Evolutionary conservation across 1,139 yeast species (phyloP).

Genomic region (Pichia sp.): DNA sequence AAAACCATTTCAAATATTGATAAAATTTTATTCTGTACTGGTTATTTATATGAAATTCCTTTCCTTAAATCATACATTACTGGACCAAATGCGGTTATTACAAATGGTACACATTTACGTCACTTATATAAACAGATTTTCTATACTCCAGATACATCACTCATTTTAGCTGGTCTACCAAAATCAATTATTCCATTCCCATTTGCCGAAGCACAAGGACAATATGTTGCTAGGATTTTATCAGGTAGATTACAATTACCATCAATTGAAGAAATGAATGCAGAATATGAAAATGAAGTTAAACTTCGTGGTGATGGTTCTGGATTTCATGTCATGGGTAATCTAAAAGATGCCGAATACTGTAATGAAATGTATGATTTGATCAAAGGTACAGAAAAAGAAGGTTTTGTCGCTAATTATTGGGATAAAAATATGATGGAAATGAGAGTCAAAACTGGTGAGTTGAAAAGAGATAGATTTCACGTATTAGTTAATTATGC

Average conservation of each 20-base stretch:
- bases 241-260: slow-evolving; percentile 39
- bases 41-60: slow-evolving; percentile 40
- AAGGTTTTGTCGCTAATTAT: slow-evolving; percentile 27
- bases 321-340: slow-evolving; percentile 26
- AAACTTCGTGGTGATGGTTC: slow-evolving; percentile 25
- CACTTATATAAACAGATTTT: slow-evolving; percentile 40
- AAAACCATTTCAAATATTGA: slow-evolving; percentile 32
- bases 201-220: slow-evolving; percentile 41
- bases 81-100: slow-evolving; percentile 27
- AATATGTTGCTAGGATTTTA: slow-evolving; percentile 37
- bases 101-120: slow-evolving; percentile 33
- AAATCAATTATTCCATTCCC: slow-evolving; percentile 44
- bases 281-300: slow-evolving; percentile 20
- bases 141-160: slow-evolving; percentile 40
- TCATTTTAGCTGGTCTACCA: slow-evolving; percentile 36
- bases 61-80: slow-evolving; percentile 33
- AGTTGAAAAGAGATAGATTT: slow-evolving; percentile 24
- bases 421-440: slow-evolving; percentile 25
- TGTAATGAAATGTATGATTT: slow-evolving; percentile 25
- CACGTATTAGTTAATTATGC: slow-evolving; percentile 25
- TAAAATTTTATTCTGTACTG: slow-evolving; percentile 41
- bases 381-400: slow-evolving; percentile 22
- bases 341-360: slow-evolving; percentile 28
- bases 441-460: slow-evolving; percentile 21
- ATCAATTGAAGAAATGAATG: slow-evolving; percentile 30